These are phyloP conservation scores for Camellia sinensis DNA, from an alignment of 148 eudicot genomes.

Conservation along the genomic window DNA sequence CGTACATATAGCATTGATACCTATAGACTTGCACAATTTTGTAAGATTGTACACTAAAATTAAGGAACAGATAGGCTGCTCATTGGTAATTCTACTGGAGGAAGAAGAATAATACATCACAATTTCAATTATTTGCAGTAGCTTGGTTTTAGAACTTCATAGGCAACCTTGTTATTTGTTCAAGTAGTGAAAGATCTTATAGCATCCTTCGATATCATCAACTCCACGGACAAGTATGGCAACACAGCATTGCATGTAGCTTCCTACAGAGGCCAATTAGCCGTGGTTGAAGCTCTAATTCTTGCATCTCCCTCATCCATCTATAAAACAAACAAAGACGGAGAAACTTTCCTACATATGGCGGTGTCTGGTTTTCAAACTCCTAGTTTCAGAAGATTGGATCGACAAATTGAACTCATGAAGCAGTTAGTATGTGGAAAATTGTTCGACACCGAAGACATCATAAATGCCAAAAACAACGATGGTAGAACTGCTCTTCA, in stretches of 20 bases:
- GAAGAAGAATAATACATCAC: background rate
- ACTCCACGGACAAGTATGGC: constrained; percentile 63
- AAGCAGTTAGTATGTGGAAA: constrained; percentile 48
- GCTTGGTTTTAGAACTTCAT: background rate
- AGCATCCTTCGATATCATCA: constrained; percentile 50
- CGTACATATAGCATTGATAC: too few relatives aligned
- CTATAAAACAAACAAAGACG: constrained; percentile 42
- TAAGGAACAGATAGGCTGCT: too few relatives aligned
- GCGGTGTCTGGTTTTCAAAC: constrained; percentile 66
- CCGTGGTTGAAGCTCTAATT: constrained; percentile 58
- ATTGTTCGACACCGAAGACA: constrained; percentile 44
- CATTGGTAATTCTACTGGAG: background rate
- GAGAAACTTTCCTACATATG: constrained; percentile 72
- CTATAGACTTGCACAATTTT: too few relatives aligned
- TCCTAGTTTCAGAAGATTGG: constrained; percentile 63
- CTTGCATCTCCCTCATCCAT: constrained; percentile 54
- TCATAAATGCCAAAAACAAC: constrained; percentile 49
- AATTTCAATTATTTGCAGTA: background rate
- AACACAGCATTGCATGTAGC: constrained; percentile 79
- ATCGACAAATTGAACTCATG: constrained; percentile 71
- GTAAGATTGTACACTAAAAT: background rate
- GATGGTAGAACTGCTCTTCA: constrained; percentile 75
- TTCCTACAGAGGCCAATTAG: constrained; percentile 61
- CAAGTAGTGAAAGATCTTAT: constrained; percentile 64
- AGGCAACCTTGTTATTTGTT: constrained; percentile 17